phyloP scores from a whole-genome alignment of 2,329 filamentous ascomycete species.

The Exophiala sideris region DNA sequence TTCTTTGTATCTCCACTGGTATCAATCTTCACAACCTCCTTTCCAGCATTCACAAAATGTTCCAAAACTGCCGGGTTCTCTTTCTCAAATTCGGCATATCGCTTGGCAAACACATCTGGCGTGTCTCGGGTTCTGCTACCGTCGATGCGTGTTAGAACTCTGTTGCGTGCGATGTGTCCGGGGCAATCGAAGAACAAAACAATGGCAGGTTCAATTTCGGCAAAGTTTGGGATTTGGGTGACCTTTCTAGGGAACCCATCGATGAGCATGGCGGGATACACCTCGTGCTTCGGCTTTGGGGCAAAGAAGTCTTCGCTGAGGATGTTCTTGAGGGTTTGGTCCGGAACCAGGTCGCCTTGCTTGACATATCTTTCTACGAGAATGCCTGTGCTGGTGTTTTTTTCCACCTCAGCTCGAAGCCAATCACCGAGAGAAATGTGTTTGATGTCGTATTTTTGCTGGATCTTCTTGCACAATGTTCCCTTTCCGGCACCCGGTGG shows the following conservation, averaged over 20 bases:
- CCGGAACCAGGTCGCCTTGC: neutral
- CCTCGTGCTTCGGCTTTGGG: neutral
- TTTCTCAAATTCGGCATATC: neutral
- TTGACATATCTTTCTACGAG: neutral
- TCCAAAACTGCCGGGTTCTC: neutral
- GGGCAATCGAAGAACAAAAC: constrained; percentile 24
- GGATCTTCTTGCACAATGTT: constrained; percentile 31
- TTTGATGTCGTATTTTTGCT: constrained; percentile 21
- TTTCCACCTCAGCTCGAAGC: constrained; percentile 14
- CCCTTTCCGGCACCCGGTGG: constrained; percentile 36
- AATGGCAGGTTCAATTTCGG: constrained; percentile 2
- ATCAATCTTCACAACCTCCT: neutral
- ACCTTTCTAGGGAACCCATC: constrained; percentile 19
- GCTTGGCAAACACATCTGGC: neutral
- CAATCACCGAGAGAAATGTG: constrained; percentile 34
- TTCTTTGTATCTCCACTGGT: neutral
- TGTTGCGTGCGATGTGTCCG: constrained; percentile 17
- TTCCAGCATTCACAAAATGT: neutral
- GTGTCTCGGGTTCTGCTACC: neutral
- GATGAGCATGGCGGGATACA: constrained; percentile 10
- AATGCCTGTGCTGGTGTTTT: neutral
- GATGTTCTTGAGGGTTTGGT: neutral
- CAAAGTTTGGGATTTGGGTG: constrained; percentile 11
- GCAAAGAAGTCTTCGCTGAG: neutral
- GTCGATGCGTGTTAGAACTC: constrained; percentile 15